Evolutionary conservation across 2,329 filamentous ascomycete species (phyloP).

Genomic region (Huntiella bhutanensis): DNA sequence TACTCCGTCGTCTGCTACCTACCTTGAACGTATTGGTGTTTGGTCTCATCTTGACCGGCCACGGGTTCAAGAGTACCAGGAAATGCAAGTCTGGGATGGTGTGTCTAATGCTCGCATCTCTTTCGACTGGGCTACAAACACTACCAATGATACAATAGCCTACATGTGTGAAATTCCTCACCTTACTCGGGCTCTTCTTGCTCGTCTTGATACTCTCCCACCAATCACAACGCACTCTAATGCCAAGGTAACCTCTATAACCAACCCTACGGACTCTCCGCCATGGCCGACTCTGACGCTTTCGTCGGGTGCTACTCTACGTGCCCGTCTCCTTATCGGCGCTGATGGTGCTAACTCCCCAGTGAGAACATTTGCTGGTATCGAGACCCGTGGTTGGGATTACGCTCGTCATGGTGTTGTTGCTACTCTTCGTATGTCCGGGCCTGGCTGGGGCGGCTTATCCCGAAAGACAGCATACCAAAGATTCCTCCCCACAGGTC

Average conservation of each 20-base stretch:
- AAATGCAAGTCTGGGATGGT: slow-evolving; percentile 98
- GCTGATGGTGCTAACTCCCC: slow-evolving; percentile 92
- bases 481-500: slow-evolving; percentile 80
- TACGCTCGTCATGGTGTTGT: slow-evolving; percentile 83
- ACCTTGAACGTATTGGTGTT: slow-evolving; percentile 65
- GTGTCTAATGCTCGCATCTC: slow-evolving; percentile 71
- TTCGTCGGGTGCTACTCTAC: slow-evolving; percentile 45
- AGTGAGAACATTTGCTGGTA: slow-evolving; percentile 74
- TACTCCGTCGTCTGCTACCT: slow-evolving; percentile 71
- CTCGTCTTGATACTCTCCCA: slow-evolving; percentile 49
- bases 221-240: slow-evolving; percentile 54
- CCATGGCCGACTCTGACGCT: slow-evolving; percentile 76
- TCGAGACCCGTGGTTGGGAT: slow-evolving; percentile 78
- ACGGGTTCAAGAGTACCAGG: slow-evolving; percentile 71
- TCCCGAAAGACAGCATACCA: slow-evolving; percentile 68
- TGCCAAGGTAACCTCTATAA: slow-evolving; percentile 62
- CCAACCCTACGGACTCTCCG: slow-evolving; percentile 53
- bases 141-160: slow-evolving; percentile 42
- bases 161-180: slow-evolving; percentile 97
- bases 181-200: slow-evolving; percentile 59
- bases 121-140: slow-evolving; percentile 49
- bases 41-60: slow-evolving; percentile 58
- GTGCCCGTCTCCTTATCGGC: slow-evolving; percentile 71
- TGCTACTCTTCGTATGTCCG: slow-evolving; percentile 61
- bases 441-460: slow-evolving; percentile 33